Base-by-base conservation (phyloP, 768 basidiomycete species). In the Suillus alpinus region DNA sequence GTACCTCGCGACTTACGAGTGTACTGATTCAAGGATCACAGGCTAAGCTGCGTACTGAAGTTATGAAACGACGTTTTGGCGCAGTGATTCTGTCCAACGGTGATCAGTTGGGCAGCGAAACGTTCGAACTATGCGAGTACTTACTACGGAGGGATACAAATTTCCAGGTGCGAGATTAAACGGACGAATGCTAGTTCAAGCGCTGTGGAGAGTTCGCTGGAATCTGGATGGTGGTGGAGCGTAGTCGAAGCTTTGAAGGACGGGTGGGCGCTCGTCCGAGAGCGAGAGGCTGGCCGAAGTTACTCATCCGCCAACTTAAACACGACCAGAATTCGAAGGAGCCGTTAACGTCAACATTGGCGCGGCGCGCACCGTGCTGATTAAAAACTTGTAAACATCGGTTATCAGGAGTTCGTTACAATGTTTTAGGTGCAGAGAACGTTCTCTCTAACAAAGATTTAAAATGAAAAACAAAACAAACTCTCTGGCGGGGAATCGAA, bases 401-500 rank as follows among this genome's bases (percentile, higher is more conserved):
- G n/a, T n/a, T n/a, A n/a, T n/a, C n/a, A n/a, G n/a, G n/a, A n/a
- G n/a, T n/a, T n/a, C n/a, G n/a, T n/a, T n/a, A n/a, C n/a, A n/a
- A n/a, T n/a, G n/a, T n/a, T n/a, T n/a, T n/a, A n/a, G n/a, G n/a
- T n/a, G n/a, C n/a, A n/a, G n/a, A n/a, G n/a, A n/a, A n/a, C n/a
- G n/a, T n/a, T n/a, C n/a, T n/a, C n/a, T n/a, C n/a, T n/a, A n/a
- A n/a, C n/a, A n/a, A n/a, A n/a, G n/a, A n/a, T n/a, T n/a, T n/a
- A n/a, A n/a, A n/a, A n/a, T n/a, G n/a, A n/a, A n/a, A n/a, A n/a
- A n/a, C n/a, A n/a, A n/a, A n/a, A n/a, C n/a, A n/a, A n/a, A n/a
- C 62, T 63, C 61, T 64, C 71, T 70, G 71, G 67, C 71, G 68
- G 71, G 71, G 71, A 72, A 60, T 72, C 71, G 71, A 72, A 72